Base-by-base conservation (phyloP, 2,329 filamentous ascomycete species). In the Sclerotinia trifoliorum region DNA sequence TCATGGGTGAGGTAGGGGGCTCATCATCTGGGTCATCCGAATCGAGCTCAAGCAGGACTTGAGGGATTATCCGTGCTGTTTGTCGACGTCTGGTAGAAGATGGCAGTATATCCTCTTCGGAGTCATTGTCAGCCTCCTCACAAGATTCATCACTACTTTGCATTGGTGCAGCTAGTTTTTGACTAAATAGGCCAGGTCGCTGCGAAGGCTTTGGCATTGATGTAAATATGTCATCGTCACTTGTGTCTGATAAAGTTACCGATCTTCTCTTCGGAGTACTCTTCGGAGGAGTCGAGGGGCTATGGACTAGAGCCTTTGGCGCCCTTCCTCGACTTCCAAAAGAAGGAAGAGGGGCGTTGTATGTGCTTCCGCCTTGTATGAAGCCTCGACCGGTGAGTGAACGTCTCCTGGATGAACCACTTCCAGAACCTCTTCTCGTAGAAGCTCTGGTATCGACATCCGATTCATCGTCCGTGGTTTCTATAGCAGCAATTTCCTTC, bases 31-130 rank as follows among this genome's bases (percentile, higher is more conserved):
- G 44, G 35, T 70, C 65, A 24, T 71, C 70, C 2, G 60, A 63
- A 42, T 51, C 35, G 17, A 24, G 6, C 2, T 70, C 66, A 15
- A 68, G 44, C 13, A 63, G 46, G 19, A 63, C 65, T 49, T 32
- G 61, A 10, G 51, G 35, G 51, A 54, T n/a, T 54, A 58, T 54
- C 32, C 35, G n/a, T 56, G 54, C 39, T 32, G 29, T 29, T 17
- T 15, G 29, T 15, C 68, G 69, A 13, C 71, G 70, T 54, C 70
- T 73, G 15, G 66, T 29, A 52, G 73, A 70, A 42, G 74, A 75
- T 39, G 62, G 69, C 6, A 70, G 63, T 29, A 71, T 57, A 54
- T 70, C 68, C 44, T 73, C 71, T 8, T 73, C 68, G 13, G 56
- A 62, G n/a, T 71, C 68, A 6, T 71, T 69, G 5, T 48, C 19